Conservation (phyloP, 306 rosid genomes). For the Adenanthera pavonina region DNA sequence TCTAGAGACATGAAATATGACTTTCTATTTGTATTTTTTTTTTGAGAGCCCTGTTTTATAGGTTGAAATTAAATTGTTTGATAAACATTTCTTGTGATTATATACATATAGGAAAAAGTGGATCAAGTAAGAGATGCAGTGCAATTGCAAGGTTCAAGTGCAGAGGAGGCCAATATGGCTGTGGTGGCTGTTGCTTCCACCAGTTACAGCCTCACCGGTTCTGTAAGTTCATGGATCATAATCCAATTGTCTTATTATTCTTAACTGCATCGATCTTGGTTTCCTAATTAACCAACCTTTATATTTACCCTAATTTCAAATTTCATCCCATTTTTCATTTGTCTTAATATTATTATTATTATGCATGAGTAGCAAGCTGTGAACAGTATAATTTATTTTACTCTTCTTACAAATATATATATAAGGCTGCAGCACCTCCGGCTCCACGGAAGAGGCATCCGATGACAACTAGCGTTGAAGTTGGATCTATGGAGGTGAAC, state of each 20-base stretch:
- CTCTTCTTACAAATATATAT: no score
- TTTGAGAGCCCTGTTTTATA: not conserved
- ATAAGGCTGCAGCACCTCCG: no score
- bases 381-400: no score
- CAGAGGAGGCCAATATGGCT: not conserved
- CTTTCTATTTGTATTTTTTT: not conserved
- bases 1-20: not conserved
- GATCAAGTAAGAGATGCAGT: not conserved
- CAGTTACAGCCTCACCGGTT: not conserved
- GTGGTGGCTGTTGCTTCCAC: not conserved
- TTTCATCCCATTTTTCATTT: no score
- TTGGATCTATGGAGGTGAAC: not conserved
- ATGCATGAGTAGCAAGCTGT: not conserved
- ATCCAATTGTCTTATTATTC: not conserved
- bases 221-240: not conserved
- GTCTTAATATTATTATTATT: no score
- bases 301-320: no score
- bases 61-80: not conserved
- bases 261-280: not conserved
- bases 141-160: not conserved
- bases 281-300: no score
- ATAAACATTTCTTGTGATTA: not conserved
- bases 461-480: not conserved
- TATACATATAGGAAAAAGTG: not conserved
- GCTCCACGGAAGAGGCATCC: not conserved